These are phyloP conservation scores for Tolypocladium guangdongense DNA, from an alignment of 2,329 filamentous ascomycete genomes.

Conservation along the genomic window DNA sequence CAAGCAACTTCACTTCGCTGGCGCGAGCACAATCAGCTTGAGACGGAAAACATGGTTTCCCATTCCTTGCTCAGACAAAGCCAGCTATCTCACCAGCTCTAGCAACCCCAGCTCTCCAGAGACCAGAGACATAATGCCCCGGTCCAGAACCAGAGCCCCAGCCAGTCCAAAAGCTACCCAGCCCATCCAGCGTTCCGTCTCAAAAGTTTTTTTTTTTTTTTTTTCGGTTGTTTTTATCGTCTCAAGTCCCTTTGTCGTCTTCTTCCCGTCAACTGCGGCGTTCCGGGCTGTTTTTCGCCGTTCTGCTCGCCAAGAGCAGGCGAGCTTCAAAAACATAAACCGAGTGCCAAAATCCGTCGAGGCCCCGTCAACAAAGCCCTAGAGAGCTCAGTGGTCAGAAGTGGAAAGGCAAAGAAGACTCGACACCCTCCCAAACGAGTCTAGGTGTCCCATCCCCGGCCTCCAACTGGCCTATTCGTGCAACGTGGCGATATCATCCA, in stretches of 20 bases:
- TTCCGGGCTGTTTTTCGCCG: neutral
- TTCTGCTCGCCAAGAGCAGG: neutral
- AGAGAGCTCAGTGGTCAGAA: neutral
- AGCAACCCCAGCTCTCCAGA: neutral
- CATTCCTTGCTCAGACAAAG: constrained; percentile 4
- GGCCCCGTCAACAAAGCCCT: neutral
- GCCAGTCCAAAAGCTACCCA: constrained; percentile 7
- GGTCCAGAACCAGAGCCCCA: neutral
- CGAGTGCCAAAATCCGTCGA: neutral
- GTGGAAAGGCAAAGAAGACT: neutral
- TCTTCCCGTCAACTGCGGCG: neutral
- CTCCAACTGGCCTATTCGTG: constrained; percentile 7
- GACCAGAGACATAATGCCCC: neutral
- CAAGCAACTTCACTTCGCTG: neutral
- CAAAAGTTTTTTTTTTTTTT: constrained; percentile 15
- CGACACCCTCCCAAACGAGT: neutral
- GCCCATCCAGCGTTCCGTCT: constrained; percentile 10
- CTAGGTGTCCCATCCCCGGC: neutral
- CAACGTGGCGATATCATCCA: constrained; percentile 23
- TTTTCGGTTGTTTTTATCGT: constrained; percentile 15
- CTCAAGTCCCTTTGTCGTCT: constrained; percentile 14
- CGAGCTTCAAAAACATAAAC: neutral
- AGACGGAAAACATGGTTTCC: constrained; percentile 3
- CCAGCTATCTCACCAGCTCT: constrained; percentile 2
- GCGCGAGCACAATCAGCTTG: neutral